phyloP scores from a whole-genome alignment of 2,329 filamentous ascomycete genomes.

The Trichoderma polysporum region DNA sequence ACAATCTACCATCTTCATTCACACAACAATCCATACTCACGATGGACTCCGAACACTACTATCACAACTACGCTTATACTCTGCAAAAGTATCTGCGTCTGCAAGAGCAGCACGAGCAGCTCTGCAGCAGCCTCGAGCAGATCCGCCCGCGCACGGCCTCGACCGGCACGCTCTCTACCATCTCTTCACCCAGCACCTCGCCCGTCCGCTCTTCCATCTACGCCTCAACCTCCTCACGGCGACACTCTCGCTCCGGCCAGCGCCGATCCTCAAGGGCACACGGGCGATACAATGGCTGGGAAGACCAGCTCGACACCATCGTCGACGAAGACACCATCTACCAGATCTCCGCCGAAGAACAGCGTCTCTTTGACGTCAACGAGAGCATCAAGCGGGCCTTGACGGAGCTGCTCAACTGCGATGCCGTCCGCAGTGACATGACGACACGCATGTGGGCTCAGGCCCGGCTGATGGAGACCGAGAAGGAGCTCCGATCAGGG shows the following conservation, averaged over 20 bases:
- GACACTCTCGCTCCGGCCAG: constrained; percentile 26
- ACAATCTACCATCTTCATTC: neutral
- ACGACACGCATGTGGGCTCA: constrained; percentile 60
- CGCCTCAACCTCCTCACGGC: constrained; percentile 47
- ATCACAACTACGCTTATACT: constrained; percentile 45
- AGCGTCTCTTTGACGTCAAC: constrained; percentile 56
- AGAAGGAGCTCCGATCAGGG: constrained; percentile 56
- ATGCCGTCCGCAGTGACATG: constrained; percentile 50
- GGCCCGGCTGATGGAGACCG: constrained; percentile 58
- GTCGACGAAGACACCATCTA: constrained; percentile 48
- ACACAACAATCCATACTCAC: constrained; percentile 19
- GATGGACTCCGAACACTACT: constrained; percentile 32
- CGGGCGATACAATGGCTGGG: constrained; percentile 37
- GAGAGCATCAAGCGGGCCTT: constrained; percentile 61
- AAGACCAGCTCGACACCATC: constrained; percentile 41
- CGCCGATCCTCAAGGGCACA: constrained; percentile 28
- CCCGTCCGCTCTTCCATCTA: constrained; percentile 47
- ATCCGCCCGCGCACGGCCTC: constrained; percentile 44
- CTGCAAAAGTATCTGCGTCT: constrained; percentile 56
- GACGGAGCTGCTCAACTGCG: constrained; percentile 62
- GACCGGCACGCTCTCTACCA: constrained; percentile 37
- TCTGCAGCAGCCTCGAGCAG: constrained; percentile 51
- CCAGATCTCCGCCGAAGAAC: constrained; percentile 53
- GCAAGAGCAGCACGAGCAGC: constrained; percentile 54
- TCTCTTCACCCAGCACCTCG: constrained; percentile 58